Base-by-base conservation (phyloP, 2,329 filamentous ascomycete species). In the Penicillium sp. region DNA sequence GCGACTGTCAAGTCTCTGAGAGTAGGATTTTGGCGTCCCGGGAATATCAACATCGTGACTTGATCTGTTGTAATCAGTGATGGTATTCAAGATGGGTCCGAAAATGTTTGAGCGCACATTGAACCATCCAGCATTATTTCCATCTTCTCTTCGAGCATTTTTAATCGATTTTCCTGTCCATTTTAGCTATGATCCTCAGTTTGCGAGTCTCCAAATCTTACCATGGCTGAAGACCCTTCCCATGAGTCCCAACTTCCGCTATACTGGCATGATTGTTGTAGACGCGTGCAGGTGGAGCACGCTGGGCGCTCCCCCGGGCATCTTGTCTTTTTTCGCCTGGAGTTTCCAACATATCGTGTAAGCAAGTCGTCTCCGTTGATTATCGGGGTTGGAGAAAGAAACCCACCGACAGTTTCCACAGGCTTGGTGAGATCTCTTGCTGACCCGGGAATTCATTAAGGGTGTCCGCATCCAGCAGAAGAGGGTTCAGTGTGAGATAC, bases 301-400 rank as follows among this genome's bases (percentile, higher is more conserved):
- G 73, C 71, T 4, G 78, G 78, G 56, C 74, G 77, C 63, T 81
- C 78, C 12, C 77, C 78, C 0, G 78, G 78, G 59, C 78, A 81
- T 36, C 78, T 71, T 1, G 75, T 79, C 62, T 81, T 81, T 59
- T 81, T 80, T 44, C 77, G 65, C 59, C 77, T 75, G 53, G 9
- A 3, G 12, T 20, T n/a, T n/a, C n/a, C 15, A 36, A 4, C 17
- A 6, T 33, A 17, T 33, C 9, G n/a, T n/a, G n/a, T n/a, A n/a
- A n/a, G n/a, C n/a, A n/a, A 36, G 18, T 17, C 15, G 4, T 36
- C 33, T n/a, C 15, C 15, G 18, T 15, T 30, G 15, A 21, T 64
- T 84, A 20, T 10, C n/a, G 9, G 20, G 20, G 10, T 9, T 10
- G 15, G 9, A 7, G 12, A 15, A n/a, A 23, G 13, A 15, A 12